Conservation (phyloP, 352 stramenopile genomes). For the Pseudoperonospora humuli region DNA sequence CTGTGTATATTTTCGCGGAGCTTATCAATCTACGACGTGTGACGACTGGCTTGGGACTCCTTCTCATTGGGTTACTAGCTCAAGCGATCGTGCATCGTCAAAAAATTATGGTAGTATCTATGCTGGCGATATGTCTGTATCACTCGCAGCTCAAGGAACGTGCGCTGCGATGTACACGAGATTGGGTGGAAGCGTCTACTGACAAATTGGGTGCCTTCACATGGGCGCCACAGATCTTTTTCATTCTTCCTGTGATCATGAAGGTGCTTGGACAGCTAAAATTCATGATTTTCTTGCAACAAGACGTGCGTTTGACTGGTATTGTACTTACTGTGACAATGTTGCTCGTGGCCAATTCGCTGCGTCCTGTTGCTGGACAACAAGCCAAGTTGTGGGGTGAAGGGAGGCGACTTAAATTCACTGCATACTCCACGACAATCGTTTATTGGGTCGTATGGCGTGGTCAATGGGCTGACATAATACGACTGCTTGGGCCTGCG, state of each 20-base stretch:
- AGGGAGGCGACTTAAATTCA: constrained; percentile 60
- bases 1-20: constrained; percentile 47
- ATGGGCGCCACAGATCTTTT: constrained; percentile 43
- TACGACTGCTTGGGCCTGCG: constrained; percentile 45
- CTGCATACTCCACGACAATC: constrained; percentile 45
- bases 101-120: constrained; percentile 68
- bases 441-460: constrained; percentile 53
- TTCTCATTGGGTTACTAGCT: constrained; percentile 43
- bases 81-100: constrained; percentile 57
- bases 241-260: constrained; percentile 49
- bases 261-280: constrained; percentile 66
- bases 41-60: constrained; percentile 31
- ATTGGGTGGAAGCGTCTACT: constrained; percentile 50
- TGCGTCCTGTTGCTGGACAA: constrained; percentile 20
- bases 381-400: constrained; percentile 46
- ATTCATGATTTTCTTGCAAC: constrained; percentile 66
- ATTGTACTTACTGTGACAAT: constrained; percentile 32
- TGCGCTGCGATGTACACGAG: constrained; percentile 22
- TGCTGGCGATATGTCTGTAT: constrained; percentile 56
- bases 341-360: constrained; percentile 27
- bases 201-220: constrained; percentile 59
- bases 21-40: constrained; percentile 44
- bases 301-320: constrained; percentile 32
- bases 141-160: constrained; percentile 44
- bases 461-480: constrained; percentile 36